phyloP scores from a whole-genome alignment of 345 rosid species.

The Linum trigynum region DNA sequence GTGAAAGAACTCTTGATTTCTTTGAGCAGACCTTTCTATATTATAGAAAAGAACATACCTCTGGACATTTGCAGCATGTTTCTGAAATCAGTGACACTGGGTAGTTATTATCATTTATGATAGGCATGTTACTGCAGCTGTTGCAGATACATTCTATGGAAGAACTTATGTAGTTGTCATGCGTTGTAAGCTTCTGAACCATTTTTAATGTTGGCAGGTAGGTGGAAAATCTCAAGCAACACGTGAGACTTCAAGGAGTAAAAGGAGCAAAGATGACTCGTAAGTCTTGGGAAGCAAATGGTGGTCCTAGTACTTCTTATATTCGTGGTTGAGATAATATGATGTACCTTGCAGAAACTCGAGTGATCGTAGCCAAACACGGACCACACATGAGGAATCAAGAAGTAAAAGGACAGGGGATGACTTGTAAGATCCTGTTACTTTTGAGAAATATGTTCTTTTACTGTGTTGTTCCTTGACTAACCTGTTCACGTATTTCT shows the following conservation, averaged over 20 bases:
- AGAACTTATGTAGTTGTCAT: background rate
- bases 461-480: background rate
- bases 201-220: constrained; percentile 32
- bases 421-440: background rate
- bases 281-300: constrained; percentile 23
- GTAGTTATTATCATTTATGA: background rate
- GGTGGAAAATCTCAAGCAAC: constrained; percentile 31
- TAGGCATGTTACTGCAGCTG: too few species aligned
- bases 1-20: too few species aligned
- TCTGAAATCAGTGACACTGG: background rate
- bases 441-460: background rate
- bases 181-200: constrained; percentile 3
- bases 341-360: constrained; percentile 17
- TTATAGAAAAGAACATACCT: too few species aligned
- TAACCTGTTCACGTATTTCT: background rate
- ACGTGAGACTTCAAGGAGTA: constrained; percentile 44
- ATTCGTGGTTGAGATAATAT: constrained; percentile 5
- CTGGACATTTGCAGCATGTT: background rate
- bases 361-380: constrained; percentile 10
- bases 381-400: background rate
- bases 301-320: background rate
- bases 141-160: background rate
- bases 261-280: constrained; percentile 40
- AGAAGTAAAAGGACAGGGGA: background rate
- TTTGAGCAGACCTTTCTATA: too few species aligned